Base-by-base conservation (phyloP, 1,139 yeast species). In the Pichia sp. region DNA sequence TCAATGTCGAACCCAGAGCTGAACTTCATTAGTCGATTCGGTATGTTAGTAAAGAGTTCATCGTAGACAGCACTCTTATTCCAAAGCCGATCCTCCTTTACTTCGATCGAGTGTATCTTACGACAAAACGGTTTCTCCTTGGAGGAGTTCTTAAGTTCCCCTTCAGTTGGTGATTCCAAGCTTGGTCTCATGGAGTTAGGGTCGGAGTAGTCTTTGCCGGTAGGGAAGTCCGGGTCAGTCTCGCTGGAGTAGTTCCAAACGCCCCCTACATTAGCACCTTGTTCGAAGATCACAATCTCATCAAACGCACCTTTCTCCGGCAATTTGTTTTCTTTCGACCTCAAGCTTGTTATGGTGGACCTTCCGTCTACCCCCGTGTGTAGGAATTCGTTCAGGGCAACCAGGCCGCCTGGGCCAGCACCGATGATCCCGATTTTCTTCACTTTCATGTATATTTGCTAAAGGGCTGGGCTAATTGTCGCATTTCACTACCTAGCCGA, bases 31-130 rank as follows among this genome's bases (percentile, higher is more conserved):
- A 76, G 72, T 48, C 75, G 60, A 31, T 72, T 59, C 2, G 83
- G 79, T 40, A 79, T 75, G 58, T 79, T 79, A 38, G 81, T 76
- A 64, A 73, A 78, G 29, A 79, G 66, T 49, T 73, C 69, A 36
- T 73, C 72, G 59, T 72, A 78, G 29, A 77, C 57, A 6, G 56
- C 72, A 6, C 75, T 71, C 43, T 65, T 62, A 43, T 64, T 70
- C 83, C 81, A 77, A 34, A 51, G 20, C 33, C n/a, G 45, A 34
- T 16, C 44, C 24, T 31, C 34, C 20, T 20, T 36, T 30, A 30
- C 17, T 48, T 40, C 30, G 46, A 20, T 53, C 49, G 24, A 20
- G 24, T 20, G 24, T 20, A 20, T 20, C 24, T 20, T 20, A 20
- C 24, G 24, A 20, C 24, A 20, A 20, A 20, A 20, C 2, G 24